Conservation (phyloP, 352 stramenopile species). For the Globisporangium spiculum region DNA sequence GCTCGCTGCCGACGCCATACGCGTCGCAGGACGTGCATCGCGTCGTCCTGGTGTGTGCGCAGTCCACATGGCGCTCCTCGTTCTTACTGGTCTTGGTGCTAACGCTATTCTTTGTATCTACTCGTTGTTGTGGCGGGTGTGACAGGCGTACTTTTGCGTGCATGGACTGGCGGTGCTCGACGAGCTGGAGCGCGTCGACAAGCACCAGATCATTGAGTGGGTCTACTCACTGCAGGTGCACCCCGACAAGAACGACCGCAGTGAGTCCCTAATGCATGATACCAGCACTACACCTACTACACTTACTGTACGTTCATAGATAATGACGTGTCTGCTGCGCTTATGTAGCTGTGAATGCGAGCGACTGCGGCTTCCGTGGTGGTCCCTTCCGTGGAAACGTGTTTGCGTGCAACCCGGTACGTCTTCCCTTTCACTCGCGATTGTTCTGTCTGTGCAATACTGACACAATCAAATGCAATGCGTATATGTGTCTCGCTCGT, state of each 20-base stretch:
- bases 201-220: slow-evolving; percentile 78
- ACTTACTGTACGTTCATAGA: background rate
- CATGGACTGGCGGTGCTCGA: slow-evolving; percentile 79
- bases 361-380: slow-evolving; percentile 75
- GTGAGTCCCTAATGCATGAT: slow-evolving; percentile 19
- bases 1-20: slow-evolving; percentile 64
- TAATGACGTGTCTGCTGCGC: background rate
- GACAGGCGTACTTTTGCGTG: slow-evolving; percentile 81
- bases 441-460: background rate
- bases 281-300: background rate
- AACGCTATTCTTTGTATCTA: background rate
- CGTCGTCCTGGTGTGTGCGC: slow-evolving; percentile 58
- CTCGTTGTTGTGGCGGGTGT: background rate
- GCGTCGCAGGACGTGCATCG: slow-evolving; percentile 78
- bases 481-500: background rate
- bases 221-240: slow-evolving; percentile 83
- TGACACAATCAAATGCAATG: background rate
- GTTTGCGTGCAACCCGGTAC: slow-evolving; percentile 42
- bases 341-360: slow-evolving; percentile 49
- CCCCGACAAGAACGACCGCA: slow-evolving; percentile 56
- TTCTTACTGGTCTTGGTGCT: background rate
- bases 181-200: slow-evolving; percentile 71
- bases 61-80: background rate
- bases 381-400: slow-evolving; percentile 61
- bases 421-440: background rate